Evolutionary conservation across 202 grass and related monocot species (phyloP).

Genomic region (Elaeis oleifera): DNA sequence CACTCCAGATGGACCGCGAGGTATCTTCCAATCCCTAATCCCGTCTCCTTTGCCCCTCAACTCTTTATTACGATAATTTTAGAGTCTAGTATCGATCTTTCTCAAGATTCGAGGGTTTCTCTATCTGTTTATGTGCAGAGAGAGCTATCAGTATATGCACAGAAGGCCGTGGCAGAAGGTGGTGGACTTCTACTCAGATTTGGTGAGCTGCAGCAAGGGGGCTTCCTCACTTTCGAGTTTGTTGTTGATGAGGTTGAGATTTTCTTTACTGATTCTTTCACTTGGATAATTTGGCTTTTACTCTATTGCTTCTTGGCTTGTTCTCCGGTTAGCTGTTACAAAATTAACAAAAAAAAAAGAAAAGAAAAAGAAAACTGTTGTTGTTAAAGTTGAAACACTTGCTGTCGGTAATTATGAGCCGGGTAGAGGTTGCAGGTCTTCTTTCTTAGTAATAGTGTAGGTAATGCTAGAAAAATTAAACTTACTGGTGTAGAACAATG

Average conservation of each 20-base stretch:
- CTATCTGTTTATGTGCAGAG: slow-evolving; percentile 26
- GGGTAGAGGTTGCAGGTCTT: too few relatives aligned
- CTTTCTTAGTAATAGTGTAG: neutral
- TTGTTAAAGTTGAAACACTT: too few relatives aligned
- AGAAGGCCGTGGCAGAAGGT: slow-evolving; percentile 61
- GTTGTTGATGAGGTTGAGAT: slow-evolving; percentile 30
- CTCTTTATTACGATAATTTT: neutral
- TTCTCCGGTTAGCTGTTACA: too few relatives aligned
- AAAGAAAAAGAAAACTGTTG: too few relatives aligned
- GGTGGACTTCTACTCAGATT: slow-evolving; percentile 59
- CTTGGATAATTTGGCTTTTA: neutral
- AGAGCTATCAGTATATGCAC: slow-evolving; percentile 82
- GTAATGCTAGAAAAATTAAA: neutral
- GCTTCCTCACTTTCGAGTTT: slow-evolving; percentile 37
- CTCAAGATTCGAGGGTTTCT: too few relatives aligned
- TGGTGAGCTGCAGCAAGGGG: slow-evolving; percentile 40
- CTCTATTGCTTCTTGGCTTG: too few relatives aligned
- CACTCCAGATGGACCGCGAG: slow-evolving; percentile 65
- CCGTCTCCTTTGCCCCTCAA: neutral
- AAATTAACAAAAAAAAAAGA: too few relatives aligned
- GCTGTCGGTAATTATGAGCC: neutral
- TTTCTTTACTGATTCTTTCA: neutral
- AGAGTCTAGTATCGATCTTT: slow-evolving; percentile 2
- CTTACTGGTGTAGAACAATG: neutral
- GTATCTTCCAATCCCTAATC: slow-evolving; percentile 16